Conservation (phyloP, 2,329 filamentous ascomycete genomes). For the Emergomyces orientalis region DNA sequence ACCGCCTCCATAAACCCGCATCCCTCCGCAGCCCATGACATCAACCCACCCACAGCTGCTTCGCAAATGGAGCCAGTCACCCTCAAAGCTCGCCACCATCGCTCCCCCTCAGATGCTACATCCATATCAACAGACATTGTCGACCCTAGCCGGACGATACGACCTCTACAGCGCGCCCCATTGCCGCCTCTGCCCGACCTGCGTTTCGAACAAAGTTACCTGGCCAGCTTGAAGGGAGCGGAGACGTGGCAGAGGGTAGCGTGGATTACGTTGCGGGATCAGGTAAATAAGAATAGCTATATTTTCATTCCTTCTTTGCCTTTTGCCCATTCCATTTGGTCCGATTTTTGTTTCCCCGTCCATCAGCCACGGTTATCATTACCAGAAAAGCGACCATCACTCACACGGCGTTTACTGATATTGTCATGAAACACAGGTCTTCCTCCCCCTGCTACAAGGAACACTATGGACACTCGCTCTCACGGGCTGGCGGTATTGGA, state of each 20-base stretch:
- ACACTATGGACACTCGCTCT: constrained; percentile 78
- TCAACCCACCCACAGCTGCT: constrained; percentile 69
- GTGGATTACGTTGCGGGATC: constrained; percentile 80
- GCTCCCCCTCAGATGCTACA: constrained; percentile 25
- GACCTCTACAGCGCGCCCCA: constrained; percentile 28
- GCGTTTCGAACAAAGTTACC: constrained; percentile 95
- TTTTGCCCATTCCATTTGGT: neutral
- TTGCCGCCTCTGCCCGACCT: constrained; percentile 72
- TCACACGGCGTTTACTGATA: neutral
- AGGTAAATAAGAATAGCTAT: constrained; percentile 47
- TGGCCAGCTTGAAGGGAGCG: constrained; percentile 74
- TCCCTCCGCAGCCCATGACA: constrained; percentile 63
- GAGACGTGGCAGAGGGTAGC: constrained; percentile 69
- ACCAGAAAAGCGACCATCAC: neutral
- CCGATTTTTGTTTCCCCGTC: neutral
- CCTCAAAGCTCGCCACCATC: constrained; percentile 23
- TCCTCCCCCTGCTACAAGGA: constrained; percentile 82
- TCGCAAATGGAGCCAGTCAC: constrained; percentile 56
- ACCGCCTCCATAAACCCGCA: constrained; percentile 64
- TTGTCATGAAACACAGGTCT: constrained; percentile 44
- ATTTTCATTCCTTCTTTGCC: neutral
- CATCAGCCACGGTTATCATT: neutral
- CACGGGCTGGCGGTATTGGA: constrained; percentile 85
- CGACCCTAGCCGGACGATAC: constrained; percentile 28
- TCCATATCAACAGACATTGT: constrained; percentile 43